phyloP scores from a whole-genome alignment of 139 green algal species.

The Chlorella sorokiniana region DNA sequence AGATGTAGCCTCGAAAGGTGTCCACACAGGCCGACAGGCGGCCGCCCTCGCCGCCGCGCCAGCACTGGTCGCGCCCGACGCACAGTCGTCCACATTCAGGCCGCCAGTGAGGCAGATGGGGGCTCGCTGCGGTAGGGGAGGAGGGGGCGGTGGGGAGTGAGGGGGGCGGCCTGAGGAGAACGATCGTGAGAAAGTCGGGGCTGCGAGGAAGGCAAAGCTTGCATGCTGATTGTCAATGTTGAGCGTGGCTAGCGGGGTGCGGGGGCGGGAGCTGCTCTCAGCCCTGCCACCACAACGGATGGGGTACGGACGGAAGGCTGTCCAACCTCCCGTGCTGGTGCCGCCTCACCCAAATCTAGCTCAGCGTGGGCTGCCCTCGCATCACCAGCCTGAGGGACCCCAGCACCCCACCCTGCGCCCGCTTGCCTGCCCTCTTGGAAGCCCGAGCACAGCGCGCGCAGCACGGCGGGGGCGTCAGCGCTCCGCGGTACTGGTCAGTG shows the following conservation, averaged over 20 bases:
- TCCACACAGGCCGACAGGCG: conserved; percentile 62
- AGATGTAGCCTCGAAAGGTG: conserved; percentile 76
- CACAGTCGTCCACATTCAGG: conserved; percentile 56
- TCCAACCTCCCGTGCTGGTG: too few relatives aligned
- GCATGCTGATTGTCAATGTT: too few relatives aligned
- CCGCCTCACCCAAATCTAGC: too few relatives aligned
- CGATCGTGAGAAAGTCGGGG: neutral
- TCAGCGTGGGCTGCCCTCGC: too few relatives aligned
- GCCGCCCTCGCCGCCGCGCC: conserved; percentile 27
- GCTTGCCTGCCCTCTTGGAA: conserved; percentile 56
- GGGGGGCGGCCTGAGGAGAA: neutral
- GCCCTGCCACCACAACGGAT: too few relatives aligned
- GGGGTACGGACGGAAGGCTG: too few relatives aligned
- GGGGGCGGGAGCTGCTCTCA: too few relatives aligned
- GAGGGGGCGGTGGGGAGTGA: neutral
- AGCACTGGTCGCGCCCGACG: conserved; percentile 54
- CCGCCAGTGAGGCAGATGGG: conserved; percentile 55
- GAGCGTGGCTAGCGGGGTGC: too few relatives aligned
- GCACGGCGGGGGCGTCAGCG: conserved; percentile 47
- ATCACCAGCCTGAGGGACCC: too few relatives aligned
- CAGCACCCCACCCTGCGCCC: neutral
- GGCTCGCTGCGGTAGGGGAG: conserved; percentile 51
- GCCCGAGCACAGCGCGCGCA: conserved; percentile 74
- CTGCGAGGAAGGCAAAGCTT: too few relatives aligned
- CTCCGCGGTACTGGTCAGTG: conserved; percentile 69